phyloP scores from a whole-genome alignment of 371 early-diverging fungal species.

The Zopfochytrium polystomum region DNA sequence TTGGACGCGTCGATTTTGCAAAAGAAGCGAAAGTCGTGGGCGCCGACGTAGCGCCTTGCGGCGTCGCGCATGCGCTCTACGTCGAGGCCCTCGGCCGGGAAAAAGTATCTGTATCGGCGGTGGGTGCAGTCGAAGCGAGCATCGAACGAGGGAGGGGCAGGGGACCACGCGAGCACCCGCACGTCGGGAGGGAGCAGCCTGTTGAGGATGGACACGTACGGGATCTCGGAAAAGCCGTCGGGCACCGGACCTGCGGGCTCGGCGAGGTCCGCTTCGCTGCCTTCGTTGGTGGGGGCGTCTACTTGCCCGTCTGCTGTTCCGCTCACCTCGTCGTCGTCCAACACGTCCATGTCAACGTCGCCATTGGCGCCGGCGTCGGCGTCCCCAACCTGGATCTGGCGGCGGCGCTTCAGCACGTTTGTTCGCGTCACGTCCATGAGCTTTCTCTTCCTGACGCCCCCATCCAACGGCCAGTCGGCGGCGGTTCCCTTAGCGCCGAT shows the following conservation, averaged over 20 bases:
- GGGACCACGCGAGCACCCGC: slow-evolving; percentile 88
- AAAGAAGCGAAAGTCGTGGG: slow-evolving; percentile 92
- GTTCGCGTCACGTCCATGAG: slow-evolving; percentile 1
- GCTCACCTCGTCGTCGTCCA: slow-evolving; percentile 2
- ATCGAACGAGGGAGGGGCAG: slow-evolving; percentile 70
- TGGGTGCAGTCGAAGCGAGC: slow-evolving; percentile 86
- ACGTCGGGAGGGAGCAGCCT: slow-evolving; percentile 83
- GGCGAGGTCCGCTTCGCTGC: too few relatives aligned
- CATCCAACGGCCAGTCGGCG: slow-evolving; percentile 32
- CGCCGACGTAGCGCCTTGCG: slow-evolving; percentile 66
- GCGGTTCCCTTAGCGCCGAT: slow-evolving; percentile 40
- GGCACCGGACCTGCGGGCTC: slow-evolving; percentile 6
- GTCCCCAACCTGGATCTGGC: too few relatives aligned
- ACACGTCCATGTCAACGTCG: too few relatives aligned
- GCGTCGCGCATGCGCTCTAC: slow-evolving; percentile 76
- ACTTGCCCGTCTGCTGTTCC: too few relatives aligned
- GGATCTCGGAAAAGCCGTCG: slow-evolving; percentile 51
- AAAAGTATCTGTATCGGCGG: slow-evolving; percentile 92
- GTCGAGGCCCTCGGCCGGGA: slow-evolving; percentile 65
- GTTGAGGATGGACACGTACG: slow-evolving; percentile 83
- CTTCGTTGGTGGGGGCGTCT: too few relatives aligned
- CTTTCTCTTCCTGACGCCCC: slow-evolving; percentile 1
- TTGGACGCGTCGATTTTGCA: slow-evolving; percentile 89
- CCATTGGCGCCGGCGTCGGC: not conserved
- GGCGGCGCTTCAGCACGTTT: too few relatives aligned